Conservation (phyloP, 129 eudicot genomes). For the Solidago caesia region DNA sequence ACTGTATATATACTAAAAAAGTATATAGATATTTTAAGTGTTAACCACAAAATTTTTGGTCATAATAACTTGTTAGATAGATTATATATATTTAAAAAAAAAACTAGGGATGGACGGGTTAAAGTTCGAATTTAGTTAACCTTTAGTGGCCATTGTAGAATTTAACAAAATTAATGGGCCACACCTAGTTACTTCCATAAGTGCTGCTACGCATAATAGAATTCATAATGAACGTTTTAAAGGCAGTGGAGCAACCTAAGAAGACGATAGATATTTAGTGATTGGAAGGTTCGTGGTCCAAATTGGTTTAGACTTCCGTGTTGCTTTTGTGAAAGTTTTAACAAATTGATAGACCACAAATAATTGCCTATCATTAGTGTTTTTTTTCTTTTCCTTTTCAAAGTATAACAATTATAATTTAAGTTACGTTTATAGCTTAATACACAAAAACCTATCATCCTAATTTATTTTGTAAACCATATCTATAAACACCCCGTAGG, state of each 20-base stretch:
- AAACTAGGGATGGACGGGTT: not conserved
- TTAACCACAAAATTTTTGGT: no score
- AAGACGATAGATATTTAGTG: slow-evolving; percentile 4
- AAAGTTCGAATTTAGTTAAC: not conserved
- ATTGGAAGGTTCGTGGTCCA: slow-evolving; percentile 11
- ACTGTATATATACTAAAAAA: no score
- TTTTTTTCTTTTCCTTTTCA: no score
- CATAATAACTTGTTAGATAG: no score
- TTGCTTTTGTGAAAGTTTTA: not conserved
- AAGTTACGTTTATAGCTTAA: not conserved
- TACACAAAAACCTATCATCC: not conserved
- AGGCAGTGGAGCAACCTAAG: slow-evolving; percentile 18
- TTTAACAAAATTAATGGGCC: not conserved
- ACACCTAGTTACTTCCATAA: slow-evolving; percentile 13
- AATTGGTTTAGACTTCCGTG: slow-evolving; percentile 1
- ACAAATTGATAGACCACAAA: slow-evolving; percentile 13
- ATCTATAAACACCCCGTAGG: no score
- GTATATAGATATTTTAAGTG: no score
- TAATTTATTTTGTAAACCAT: no score
- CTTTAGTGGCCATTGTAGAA: not conserved
- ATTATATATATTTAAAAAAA: no score
- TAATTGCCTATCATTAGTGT: not conserved
- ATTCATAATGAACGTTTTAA: slow-evolving; percentile 17
- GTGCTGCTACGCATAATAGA: not conserved
- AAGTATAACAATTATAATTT: no score